Percentiles rank a stretch among this genome's conserved stretches.
Conservation (phyloP, 2,329 filamentous ascomycete species). For the Penicillium sp. region DNA sequence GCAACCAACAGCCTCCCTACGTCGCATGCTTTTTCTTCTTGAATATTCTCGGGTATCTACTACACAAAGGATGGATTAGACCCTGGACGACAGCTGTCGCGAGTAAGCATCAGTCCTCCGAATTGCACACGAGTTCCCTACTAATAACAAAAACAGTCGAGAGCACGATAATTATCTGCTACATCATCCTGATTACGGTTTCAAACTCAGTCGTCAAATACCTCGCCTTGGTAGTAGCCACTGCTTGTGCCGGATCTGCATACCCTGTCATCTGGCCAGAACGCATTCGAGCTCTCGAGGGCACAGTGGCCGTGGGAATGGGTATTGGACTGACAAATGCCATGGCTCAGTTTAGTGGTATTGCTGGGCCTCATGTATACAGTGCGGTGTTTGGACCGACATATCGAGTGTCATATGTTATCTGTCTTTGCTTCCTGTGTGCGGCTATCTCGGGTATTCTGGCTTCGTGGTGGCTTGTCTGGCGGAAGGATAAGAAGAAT, state of each 20-base stretch:
- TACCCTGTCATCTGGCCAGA: slow-evolving; percentile 49
- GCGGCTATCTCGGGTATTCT: slow-evolving; percentile 30
- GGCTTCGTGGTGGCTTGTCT: slow-evolving; percentile 27
- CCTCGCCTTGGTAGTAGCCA: slow-evolving; percentile 36
- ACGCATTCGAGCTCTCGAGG: slow-evolving; percentile 42
- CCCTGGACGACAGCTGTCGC: slow-evolving; percentile 41
- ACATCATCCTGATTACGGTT: slow-evolving; percentile 41
- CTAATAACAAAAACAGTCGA: slow-evolving; percentile 29
- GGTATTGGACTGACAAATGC: slow-evolving; percentile 46
- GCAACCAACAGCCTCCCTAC: slow-evolving; percentile 35
- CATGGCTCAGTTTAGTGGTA: slow-evolving; percentile 45
- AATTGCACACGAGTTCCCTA: neutral
- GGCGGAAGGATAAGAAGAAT: slow-evolving; percentile 16
- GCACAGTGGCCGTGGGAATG: slow-evolving; percentile 42
- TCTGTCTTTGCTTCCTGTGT: slow-evolving; percentile 35
- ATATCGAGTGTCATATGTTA: slow-evolving; percentile 38
- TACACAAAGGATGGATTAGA: slow-evolving; percentile 38
- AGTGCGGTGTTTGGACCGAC: slow-evolving; percentile 42
- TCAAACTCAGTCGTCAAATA: slow-evolving; percentile 37
- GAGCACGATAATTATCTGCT: slow-evolving; percentile 39
- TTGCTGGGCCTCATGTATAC: slow-evolving; percentile 44
- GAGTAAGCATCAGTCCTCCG: slow-evolving; percentile 28
- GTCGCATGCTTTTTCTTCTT: slow-evolving; percentile 41
- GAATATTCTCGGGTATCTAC: slow-evolving; percentile 34
- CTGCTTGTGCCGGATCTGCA: slow-evolving; percentile 40